Conservation (phyloP, 2,329 filamentous ascomycete genomes). For the Teratosphaeria nubilosa region DNA sequence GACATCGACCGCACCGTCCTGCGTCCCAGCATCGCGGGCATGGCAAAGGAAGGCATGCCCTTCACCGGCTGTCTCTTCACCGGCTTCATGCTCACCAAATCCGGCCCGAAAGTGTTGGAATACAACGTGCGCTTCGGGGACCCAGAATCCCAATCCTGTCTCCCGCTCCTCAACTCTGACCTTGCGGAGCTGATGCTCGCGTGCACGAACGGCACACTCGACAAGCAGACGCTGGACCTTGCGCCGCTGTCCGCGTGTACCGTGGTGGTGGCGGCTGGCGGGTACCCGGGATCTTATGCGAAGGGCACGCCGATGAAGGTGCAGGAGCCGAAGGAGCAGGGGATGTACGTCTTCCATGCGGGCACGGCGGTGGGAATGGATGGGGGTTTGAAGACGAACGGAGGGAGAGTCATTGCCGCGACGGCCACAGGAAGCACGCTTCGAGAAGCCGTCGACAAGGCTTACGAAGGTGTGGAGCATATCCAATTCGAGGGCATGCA, state of each 20-base stretch:
- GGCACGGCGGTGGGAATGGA: conserved; percentile 61
- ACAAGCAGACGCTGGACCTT: conserved; percentile 31
- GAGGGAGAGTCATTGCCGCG: conserved; percentile 88
- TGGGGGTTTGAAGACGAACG: conserved; percentile 60
- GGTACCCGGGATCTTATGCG: conserved; percentile 77
- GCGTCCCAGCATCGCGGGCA: conserved; percentile 80
- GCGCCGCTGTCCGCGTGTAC: conserved; percentile 63
- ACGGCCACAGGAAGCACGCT: conserved; percentile 69
- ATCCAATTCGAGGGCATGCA: conserved; percentile 86
- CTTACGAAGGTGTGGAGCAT: conserved; percentile 71
- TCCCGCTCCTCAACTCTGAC: conserved; percentile 75
- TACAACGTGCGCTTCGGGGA: conserved; percentile 93
- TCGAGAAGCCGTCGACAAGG: conserved; percentile 71
- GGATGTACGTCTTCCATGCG: conserved; percentile 79
- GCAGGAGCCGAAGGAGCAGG: conserved; percentile 38
- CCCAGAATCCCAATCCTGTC: conserved; percentile 79
- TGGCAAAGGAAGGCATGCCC: conserved; percentile 63
- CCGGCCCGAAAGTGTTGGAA: conserved; percentile 73
- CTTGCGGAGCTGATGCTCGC: conserved; percentile 82
- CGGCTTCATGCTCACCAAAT: conserved; percentile 82
- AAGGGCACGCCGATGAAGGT: conserved; percentile 61
- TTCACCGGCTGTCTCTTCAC: conserved; percentile 73
- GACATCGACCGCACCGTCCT: conserved; percentile 72
- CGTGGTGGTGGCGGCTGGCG: conserved; percentile 85
- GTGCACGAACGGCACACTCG: conserved; percentile 65